These are phyloP conservation scores for Nitzschia sp. DNA, from an alignment of 108 stramenopile genomes.

Conservation along the genomic window DNA sequence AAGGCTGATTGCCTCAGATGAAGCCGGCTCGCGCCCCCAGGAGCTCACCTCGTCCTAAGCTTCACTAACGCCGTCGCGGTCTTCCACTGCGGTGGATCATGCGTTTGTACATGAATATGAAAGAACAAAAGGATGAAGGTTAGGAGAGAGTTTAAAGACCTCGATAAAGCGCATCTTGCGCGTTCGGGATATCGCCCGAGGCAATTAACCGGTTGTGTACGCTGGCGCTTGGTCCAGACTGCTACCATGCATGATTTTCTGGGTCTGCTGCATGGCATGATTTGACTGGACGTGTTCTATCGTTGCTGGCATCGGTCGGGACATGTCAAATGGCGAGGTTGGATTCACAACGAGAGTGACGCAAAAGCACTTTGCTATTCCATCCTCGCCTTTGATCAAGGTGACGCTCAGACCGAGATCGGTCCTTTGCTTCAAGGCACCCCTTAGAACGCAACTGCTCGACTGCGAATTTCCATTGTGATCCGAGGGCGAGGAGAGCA, in stretches of 20 bases:
- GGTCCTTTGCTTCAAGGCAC: constrained; percentile 52
- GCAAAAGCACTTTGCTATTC: constrained; percentile 82
- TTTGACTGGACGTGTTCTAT: constrained; percentile 9
- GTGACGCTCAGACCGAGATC: constrained; percentile 75
- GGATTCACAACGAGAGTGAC: constrained; percentile 81
- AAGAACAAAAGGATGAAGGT: too few species aligned
- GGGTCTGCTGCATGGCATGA: not conserved
- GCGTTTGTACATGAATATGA: too few species aligned
- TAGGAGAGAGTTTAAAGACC: too few species aligned
- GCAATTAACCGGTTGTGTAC: constrained; percentile 21
- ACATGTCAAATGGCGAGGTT: constrained; percentile 51
- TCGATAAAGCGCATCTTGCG: too few species aligned
- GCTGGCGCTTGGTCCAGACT: not conserved
- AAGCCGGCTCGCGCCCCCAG: too few species aligned
- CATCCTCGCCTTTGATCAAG: constrained; percentile 73
- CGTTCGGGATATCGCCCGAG: too few species aligned
- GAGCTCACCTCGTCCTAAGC: too few species aligned
- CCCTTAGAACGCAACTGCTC: constrained; percentile 44
- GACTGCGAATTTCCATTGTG: constrained; percentile 38
- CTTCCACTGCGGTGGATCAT: too few species aligned
- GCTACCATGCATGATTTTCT: not conserved
- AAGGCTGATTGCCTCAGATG: too few species aligned
- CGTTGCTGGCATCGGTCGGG: constrained; percentile 64
- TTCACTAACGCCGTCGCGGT: too few species aligned
- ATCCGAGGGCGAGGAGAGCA: constrained; percentile 69